Evolutionary conservation across 2,329 filamentous ascomycete species (phyloP).

Genomic region (Amylocarpus encephaloides): DNA sequence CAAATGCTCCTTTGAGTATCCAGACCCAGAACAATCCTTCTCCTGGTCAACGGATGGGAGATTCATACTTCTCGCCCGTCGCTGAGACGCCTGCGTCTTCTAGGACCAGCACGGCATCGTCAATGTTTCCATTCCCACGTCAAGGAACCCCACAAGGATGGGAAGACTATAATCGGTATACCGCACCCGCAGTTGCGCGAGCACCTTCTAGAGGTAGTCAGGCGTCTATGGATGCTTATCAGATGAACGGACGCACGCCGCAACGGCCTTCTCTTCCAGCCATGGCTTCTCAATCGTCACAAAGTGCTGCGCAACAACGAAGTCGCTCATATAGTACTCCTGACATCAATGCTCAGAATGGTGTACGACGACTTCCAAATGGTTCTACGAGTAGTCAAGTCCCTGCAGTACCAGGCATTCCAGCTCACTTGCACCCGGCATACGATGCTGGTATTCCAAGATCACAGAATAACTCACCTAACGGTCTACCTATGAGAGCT

Average conservation of each 20-base stretch:
- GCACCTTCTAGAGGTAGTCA: constrained; percentile 73
- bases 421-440: constrained; percentile 57
- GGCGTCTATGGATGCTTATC: constrained; percentile 55
- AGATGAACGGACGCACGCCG: constrained; percentile 55
- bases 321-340: constrained; percentile 92
- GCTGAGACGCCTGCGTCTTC: constrained; percentile 73
- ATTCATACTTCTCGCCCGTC: constrained; percentile 90
- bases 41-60: constrained; percentile 34
- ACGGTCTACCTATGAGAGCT: constrained; percentile 58
- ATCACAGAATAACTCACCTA: constrained; percentile 76
- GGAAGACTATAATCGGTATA: constrained; percentile 74
- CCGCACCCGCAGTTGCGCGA: constrained; percentile 78
- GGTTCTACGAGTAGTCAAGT: constrained; percentile 44
- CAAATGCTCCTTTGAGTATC: constrained; percentile 59
- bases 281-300: constrained; percentile 51
- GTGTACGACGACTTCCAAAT: constrained; percentile 49
- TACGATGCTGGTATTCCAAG: constrained; percentile 62
- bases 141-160: constrained; percentile 64
- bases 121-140: constrained; percentile 75
- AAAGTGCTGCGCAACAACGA: constrained; percentile 52
- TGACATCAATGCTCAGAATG: constrained; percentile 72
- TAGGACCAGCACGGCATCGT: constrained; percentile 66
- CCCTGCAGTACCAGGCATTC: constrained; percentile 70
- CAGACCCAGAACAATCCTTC: constrained; percentile 47
- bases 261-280: constrained; percentile 76